Evolutionary conservation across 106 monocot species (phyloP).

Genomic region (Allium fistulosum): DNA sequence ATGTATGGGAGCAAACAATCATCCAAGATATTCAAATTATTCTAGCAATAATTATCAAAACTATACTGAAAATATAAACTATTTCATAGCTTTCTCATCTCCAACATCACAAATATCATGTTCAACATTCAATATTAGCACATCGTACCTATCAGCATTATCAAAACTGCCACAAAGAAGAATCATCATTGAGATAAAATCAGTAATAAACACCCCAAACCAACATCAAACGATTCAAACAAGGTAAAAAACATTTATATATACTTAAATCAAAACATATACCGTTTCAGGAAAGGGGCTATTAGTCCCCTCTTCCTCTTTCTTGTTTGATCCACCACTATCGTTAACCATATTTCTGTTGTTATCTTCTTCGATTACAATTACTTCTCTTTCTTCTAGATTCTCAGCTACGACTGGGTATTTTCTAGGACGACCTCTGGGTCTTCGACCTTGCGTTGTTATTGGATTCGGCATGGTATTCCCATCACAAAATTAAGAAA

Average conservation of each 20-base stretch:
- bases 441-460: background rate
- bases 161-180: background rate
- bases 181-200: background rate
- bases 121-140: no score
- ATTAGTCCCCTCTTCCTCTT: background rate
- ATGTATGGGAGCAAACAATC: no score
- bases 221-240: background rate
- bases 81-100: no score
- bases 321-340: background rate
- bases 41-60: no score
- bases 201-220: background rate
- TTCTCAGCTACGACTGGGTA: background rate
- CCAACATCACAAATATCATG: no score
- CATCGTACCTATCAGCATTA: background rate
- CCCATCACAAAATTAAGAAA: background rate
- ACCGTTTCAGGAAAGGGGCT: conserved; percentile 4
- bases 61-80: no score
- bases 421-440: background rate
- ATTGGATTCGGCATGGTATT: background rate
- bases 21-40: no score
- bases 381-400: background rate
- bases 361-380: background rate
- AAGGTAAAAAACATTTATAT: background rate
- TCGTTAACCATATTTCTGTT: background rate
- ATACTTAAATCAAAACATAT: background rate